phyloP scores from a whole-genome alignment of 768 basidiomycete genomes.

The Paxillus rubicundulus region DNA sequence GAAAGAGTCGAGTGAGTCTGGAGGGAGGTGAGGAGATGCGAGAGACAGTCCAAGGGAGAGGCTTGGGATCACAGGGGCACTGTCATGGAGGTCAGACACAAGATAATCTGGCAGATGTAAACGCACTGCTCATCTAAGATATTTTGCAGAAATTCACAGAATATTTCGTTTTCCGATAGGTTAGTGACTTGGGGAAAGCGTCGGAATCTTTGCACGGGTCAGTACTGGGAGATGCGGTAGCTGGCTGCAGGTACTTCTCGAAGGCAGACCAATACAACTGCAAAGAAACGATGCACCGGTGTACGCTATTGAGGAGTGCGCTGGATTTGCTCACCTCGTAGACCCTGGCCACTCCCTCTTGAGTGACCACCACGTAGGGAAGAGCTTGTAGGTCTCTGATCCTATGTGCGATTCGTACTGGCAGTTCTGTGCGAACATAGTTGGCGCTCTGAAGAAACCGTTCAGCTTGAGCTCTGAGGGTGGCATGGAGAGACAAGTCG shows the following conservation, averaged over 20 bases:
- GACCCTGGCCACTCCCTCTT: conserved; percentile 78
- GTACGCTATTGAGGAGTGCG: neutral
- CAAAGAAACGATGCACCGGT: conserved; percentile 1
- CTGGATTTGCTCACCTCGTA: conserved; percentile 62
- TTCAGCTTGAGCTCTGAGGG: neutral
- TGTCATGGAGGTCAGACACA: conserved; percentile 29
- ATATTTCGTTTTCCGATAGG: conserved; percentile 70
- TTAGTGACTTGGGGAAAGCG: conserved; percentile 70
- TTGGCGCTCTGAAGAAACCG: conserved; percentile 66
- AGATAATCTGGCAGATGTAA: conserved; percentile 1
- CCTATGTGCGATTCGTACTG: conserved; percentile 84
- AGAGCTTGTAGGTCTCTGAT: conserved; percentile 83
- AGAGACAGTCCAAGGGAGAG: conserved; percentile 80
- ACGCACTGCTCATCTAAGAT: conserved; percentile 77
- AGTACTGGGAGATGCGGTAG: conserved; percentile 6
- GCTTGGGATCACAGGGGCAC: conserved; percentile 76
- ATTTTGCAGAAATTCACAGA: conserved; percentile 66
- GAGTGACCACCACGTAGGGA: conserved; percentile 84
- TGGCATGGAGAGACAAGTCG: conserved; percentile 6
- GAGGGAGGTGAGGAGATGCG: conserved; percentile 74
- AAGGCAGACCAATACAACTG: conserved; percentile 88
- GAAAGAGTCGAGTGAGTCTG: conserved; percentile 80
- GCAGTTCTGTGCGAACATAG: conserved; percentile 86
- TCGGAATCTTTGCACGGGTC: conserved; percentile 52
- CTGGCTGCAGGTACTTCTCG: conserved; percentile 55